Percentiles rank a stretch among this genome's conserved stretches.
phyloP scores from a whole-genome alignment of 306 rosid species.

The Castanospermum australe region DNA sequence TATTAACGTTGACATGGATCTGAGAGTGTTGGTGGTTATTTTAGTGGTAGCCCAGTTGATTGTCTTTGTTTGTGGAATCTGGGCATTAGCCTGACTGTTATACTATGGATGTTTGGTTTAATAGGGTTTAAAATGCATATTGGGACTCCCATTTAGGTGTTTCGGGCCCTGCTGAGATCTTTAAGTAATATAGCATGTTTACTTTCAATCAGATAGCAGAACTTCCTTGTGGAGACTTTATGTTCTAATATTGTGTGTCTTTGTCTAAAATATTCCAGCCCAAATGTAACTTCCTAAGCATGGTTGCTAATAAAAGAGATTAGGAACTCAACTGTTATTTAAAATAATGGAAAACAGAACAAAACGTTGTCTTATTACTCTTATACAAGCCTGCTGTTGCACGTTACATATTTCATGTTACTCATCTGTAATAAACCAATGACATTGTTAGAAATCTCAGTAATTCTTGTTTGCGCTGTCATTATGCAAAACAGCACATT shows the following conservation, averaged over 20 bases:
- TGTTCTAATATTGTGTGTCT: not conserved
- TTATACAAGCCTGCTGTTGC: not conserved
- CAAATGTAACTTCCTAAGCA: not conserved
- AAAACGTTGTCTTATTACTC: not conserved
- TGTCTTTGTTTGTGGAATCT: not conserved
- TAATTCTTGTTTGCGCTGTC: not conserved
- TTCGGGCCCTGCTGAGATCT: not conserved
- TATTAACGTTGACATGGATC: not conserved
- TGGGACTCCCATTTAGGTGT: not conserved
- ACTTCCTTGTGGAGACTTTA: not conserved
- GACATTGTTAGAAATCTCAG: not conserved
- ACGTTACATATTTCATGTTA: not conserved
- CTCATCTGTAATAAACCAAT: not conserved
- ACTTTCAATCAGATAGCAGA: not conserved
- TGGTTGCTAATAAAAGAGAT: not conserved
- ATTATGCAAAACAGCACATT: slow-evolving; percentile 63
- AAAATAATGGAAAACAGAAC: not conserved
- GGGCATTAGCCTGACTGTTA: not conserved
- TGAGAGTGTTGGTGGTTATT: not conserved
- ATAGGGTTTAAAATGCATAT: not conserved
- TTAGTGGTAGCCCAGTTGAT: not conserved
- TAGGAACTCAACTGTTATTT: not conserved
- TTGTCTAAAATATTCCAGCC: not conserved
- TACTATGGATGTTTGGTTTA: not conserved
- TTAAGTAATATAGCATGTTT: not conserved